Evolutionary conservation across 2,329 filamentous ascomycete genomes (phyloP), one percentile per base, ranked within the genome.

Genomic region (Epichloe sylvatica): DNA sequence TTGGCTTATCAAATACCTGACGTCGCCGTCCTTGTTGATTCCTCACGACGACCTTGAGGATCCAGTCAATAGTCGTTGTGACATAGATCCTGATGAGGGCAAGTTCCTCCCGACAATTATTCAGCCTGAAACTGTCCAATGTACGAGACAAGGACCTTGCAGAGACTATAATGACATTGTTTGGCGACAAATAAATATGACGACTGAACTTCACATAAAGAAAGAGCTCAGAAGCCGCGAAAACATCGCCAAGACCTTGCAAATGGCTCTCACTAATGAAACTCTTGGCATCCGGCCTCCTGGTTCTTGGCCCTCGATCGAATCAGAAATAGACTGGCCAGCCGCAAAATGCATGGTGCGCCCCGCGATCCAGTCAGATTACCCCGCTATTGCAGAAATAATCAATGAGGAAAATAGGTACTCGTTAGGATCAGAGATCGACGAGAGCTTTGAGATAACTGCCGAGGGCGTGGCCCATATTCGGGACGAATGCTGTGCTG

Each of bases 351-450:
- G 67, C 41, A 60, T 67, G 40, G 51, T 77, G 19, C 70, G 74
- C 0, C 73, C 73, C 0, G 73, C 64, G 1, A 53, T 43, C 1
- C 46, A 54, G 0, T 30, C 47, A 0, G 73, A 78, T 47, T 64
- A 74, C 44, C 47, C 51, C 0, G 59, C 54, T 0, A 67, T 76
- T n/a, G 59, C 62, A 0, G 51, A 54, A 0, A 71, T 77, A 4
- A 70, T 76, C 56, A 75, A 76, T 40, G 43, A 57, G 3, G 74
- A 76, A 60, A 66, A 8, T 12, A 40, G 2, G 9, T 5, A 17
- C 4, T 19, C 5, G 15, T 33, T 25, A 55, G 23, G 36, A 30
- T n/a, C 37, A 44, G 11, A 25, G n/a, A n/a, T 21, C 2, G 40
- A 58, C 4, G 46, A 54, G 8, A 44, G 54, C 6, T 41, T 41